phyloP scores from a whole-genome alignment of 2,329 filamentous ascomycete species.

The Diplodia mutila region DNA sequence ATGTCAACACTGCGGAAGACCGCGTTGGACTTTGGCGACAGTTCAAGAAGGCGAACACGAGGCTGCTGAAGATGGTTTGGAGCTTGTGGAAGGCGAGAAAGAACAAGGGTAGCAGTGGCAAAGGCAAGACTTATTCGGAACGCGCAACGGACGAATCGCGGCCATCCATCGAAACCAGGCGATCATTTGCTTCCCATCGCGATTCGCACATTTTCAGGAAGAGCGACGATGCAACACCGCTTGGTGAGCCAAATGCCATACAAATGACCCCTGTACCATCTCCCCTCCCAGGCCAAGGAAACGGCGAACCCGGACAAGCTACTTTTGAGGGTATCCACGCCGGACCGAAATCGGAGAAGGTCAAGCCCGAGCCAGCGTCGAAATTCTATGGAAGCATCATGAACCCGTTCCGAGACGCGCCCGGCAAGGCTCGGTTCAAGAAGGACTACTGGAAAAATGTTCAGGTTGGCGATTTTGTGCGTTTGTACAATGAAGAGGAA shows the following conservation, averaged over 20 bases:
- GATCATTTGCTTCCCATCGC: constrained; percentile 60
- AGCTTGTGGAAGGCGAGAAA: constrained; percentile 49
- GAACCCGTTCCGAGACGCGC: constrained; percentile 67
- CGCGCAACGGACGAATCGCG: constrained; percentile 59
- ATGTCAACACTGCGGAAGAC: constrained; percentile 90
- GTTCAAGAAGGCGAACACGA: constrained; percentile 85
- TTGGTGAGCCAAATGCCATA: constrained; percentile 65
- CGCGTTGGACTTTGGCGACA: constrained; percentile 83
- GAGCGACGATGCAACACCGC: constrained; percentile 33
- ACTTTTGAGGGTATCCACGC: constrained; percentile 33
- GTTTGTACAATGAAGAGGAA: constrained; percentile 94
- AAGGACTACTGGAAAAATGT: constrained; percentile 94
- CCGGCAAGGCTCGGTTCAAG: constrained; percentile 82
- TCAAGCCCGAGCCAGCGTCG: constrained; percentile 36
- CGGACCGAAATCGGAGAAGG: constrained; percentile 33
- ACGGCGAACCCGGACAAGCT: constrained; percentile 34
- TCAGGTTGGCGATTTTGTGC: constrained; percentile 93
- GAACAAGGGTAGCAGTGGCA: constrained; percentile 41
- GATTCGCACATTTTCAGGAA: constrained; percentile 57
- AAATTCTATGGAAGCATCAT: constrained; percentile 71
- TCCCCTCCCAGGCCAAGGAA: constrained; percentile 63
- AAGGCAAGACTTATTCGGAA: constrained; percentile 57
- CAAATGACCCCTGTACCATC: constrained; percentile 96
- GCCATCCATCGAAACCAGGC: constrained; percentile 68
- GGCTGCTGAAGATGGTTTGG: constrained; percentile 61